These are phyloP conservation scores for Boletales sp. DNA, from an alignment of 768 basidiomycete genomes.

Conservation along the genomic window DNA sequence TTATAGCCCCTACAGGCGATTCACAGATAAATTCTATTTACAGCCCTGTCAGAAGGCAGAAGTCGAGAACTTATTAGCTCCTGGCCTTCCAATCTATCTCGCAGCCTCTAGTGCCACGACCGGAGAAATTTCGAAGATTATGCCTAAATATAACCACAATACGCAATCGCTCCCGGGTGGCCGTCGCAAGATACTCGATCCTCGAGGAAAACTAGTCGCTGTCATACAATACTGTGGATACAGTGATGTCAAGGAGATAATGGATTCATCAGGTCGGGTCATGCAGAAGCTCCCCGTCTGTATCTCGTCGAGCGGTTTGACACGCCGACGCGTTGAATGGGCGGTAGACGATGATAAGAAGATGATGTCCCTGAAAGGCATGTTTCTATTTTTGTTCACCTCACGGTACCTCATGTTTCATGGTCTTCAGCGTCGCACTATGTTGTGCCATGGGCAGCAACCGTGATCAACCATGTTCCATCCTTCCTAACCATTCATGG, in stretches of 20 bases:
- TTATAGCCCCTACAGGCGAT: neutral
- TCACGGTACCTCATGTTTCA: neutral
- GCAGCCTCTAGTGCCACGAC: neutral
- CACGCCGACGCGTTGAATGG: constrained; percentile 9
- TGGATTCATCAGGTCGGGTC: neutral
- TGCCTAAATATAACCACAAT: neutral
- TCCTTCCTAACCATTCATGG: constrained; percentile 21
- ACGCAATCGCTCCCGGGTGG: neutral
- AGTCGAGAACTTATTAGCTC: neutral
- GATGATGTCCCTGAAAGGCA: neutral
- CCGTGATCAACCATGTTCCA: constrained; percentile 8
- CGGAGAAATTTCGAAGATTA: neutral
- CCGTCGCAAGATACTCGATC: neutral
- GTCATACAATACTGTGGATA: neutral
- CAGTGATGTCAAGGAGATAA: neutral
- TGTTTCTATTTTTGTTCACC: neutral
- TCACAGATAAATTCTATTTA: neutral
- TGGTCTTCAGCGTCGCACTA: constrained; percentile 5
- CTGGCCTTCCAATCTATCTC: neutral
- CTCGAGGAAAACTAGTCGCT: neutral
- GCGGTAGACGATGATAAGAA: constrained; percentile 9
- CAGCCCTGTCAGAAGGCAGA: neutral
- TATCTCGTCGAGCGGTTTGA: neutral
- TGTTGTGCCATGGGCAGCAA: constrained; percentile 15
- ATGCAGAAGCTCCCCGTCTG: constrained; percentile 8